Percentiles rank a stretch among this genome's conserved stretches.
Conservation (phyloP, 2,329 filamentous ascomycete species). For the Mycogone perniciosa region DNA sequence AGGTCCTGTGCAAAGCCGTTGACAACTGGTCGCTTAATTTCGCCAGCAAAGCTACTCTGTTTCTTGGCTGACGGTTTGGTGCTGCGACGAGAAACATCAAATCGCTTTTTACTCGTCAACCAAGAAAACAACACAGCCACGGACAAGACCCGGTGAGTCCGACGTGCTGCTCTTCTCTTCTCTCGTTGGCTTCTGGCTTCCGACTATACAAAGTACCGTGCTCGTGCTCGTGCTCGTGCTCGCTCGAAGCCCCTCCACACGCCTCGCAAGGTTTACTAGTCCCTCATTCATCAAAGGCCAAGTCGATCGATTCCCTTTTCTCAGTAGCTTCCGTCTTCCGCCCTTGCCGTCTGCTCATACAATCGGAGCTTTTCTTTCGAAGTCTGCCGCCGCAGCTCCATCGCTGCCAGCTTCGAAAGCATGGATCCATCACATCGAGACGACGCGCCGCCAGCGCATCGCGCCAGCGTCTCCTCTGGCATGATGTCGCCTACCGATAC, state of each 20-base stretch:
- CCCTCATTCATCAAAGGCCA: constrained; percentile 1
- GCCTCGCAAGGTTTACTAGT: constrained; percentile 10
- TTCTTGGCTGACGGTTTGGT: not conserved
- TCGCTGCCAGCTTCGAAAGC: constrained; percentile 15
- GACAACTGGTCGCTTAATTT: no score
- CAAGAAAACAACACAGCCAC: no score
- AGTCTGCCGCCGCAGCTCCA: constrained; percentile 5
- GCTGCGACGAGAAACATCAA: not conserved
- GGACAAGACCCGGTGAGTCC: no score
- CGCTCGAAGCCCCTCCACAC: constrained; percentile 8
- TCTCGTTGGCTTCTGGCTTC: constrained; percentile 1
- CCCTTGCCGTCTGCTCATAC: not conserved
- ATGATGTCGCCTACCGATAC: constrained; percentile 46
- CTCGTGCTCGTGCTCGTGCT: no score
- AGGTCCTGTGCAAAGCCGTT: not conserved
- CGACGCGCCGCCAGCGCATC: constrained; percentile 29
- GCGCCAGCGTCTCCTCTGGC: constrained; percentile 31
- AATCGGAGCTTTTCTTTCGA: constrained; percentile 2
- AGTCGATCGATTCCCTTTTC: constrained; percentile 6
- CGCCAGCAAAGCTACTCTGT: not conserved
- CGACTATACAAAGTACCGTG: not conserved
- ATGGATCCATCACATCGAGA: constrained; percentile 40
- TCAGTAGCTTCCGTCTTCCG: constrained; percentile 2
- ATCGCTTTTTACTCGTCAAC: not conserved
- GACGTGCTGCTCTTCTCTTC: not conserved